Percentiles rank a stretch among this genome's conserved stretches.
Conservation (phyloP, 2,329 filamentous ascomycete genomes). For the Lachnellula cervina region DNA sequence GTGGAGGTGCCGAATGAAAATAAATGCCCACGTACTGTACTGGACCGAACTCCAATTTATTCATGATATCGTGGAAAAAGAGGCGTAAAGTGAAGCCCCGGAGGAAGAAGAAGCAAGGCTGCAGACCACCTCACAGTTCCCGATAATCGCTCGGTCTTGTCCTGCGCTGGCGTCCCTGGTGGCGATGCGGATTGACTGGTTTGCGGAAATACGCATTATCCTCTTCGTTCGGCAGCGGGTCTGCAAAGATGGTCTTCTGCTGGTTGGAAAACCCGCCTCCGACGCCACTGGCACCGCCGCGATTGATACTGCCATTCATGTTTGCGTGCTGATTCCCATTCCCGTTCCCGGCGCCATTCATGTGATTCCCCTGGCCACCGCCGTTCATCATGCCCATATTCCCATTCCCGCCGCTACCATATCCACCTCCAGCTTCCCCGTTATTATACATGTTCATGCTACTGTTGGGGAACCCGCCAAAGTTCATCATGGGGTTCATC, state of each 20-base stretch:
- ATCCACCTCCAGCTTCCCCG: conserved; percentile 16
- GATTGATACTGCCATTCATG: conserved; percentile 31
- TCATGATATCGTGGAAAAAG: no score
- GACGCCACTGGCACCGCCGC: conserved; percentile 28
- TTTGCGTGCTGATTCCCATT: conserved; percentile 14
- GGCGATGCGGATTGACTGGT: conserved; percentile 89
- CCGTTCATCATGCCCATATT: conserved; percentile 29
- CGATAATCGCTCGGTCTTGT: conserved; percentile 87
- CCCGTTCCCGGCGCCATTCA: conserved; percentile 25
- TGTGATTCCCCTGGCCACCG: conserved; percentile 12
- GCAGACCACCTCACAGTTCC: conserved; percentile 57
- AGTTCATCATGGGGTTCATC: conserved; percentile 30
- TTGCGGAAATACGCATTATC: conserved; percentile 94
- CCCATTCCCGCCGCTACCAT: conserved; percentile 14
- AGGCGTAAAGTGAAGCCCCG: neutral
- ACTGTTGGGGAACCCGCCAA: conserved; percentile 37
- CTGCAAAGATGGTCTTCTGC: conserved; percentile 43
- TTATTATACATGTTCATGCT: conserved; percentile 32
- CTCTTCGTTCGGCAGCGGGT: conserved; percentile 58
- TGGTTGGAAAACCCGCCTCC: conserved; percentile 49
- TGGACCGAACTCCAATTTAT: no score
- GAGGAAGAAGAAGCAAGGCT: neutral
- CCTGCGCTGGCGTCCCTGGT: conserved; percentile 74
- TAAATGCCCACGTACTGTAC: neutral
- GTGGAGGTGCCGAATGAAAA: no score